Base-by-base conservation (phyloP, 169 alveolate species). In the Plasmodium knowlesi region DNA sequence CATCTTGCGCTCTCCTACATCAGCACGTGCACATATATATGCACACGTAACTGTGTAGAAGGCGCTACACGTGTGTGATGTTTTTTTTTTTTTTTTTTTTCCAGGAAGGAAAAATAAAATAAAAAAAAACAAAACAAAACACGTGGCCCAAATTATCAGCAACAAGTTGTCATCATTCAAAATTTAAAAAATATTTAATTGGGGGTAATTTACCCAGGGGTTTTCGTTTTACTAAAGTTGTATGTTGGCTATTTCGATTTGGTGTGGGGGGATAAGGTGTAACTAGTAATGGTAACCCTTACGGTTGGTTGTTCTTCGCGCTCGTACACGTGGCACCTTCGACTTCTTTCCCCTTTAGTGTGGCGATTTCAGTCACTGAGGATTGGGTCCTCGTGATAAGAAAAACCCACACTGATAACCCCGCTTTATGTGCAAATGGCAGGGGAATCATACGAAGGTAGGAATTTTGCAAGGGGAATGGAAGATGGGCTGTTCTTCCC, bases 181-280 rank as follows among this genome's bases (percentile, higher is more conserved):
- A 88, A 88, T 57, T 78, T 88, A 88, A 88, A 88, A 88, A 88
- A 88, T 88, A 88, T 88, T 78, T 88, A 41, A 70, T 41, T 19
- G 10, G 54, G 37, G 61, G 54, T 5, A 53, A 22, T 82, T 82
- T 54, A 3, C 34, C 1, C 19, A 25, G 37, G 37, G 37, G 37
- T 25, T 16, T 67, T 22, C n/a, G 30, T 67, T 67, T 67, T 67
- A 37, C 76, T 67, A 67, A 25, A 67, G 37, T 67, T 9, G 39
- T 67, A 67, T n/a, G 37, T 67, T 4, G 41, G 76, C 9, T 67
- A 67, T 67, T 25, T 19, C 37, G n/a, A 16, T 10, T 67, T 67
- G 0, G 37, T 12, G 37, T 16, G 76, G 76, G 76, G 34, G 3
- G 14, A 6, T 46, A 46, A 12, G 2, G 57, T 46, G 57, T 46